These are phyloP conservation scores for Aspergillus tanneri DNA, from an alignment of 2,329 filamentous ascomycete species.

Conservation along the genomic window DNA sequence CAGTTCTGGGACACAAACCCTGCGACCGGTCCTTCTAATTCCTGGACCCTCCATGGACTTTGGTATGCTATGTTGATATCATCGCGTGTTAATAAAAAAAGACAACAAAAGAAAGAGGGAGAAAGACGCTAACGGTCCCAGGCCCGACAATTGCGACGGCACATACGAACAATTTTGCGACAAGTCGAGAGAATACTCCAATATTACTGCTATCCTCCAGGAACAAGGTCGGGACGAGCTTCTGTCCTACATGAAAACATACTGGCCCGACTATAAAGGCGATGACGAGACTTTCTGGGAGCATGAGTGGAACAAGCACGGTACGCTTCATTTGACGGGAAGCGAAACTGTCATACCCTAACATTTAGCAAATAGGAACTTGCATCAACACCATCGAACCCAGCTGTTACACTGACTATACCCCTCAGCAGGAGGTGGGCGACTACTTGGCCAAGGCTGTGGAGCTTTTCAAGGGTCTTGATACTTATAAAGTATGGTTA, in stretches of 20 bases:
- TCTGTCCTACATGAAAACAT: slow-evolving; percentile 58
- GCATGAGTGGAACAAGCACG: slow-evolving; percentile 72
- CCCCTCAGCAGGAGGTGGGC: slow-evolving; percentile 57
- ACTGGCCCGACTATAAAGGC: slow-evolving; percentile 59
- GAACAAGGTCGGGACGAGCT: slow-evolving; percentile 51
- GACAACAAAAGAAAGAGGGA: not conserved
- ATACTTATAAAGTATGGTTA: slow-evolving; percentile 50
- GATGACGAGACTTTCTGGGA: slow-evolving; percentile 62
- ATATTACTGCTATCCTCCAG: slow-evolving; percentile 57
- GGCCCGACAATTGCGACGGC: slow-evolving; percentile 57
- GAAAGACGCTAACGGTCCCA: slow-evolving; percentile 16
- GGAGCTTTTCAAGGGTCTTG: slow-evolving; percentile 55
- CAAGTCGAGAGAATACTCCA: slow-evolving; percentile 53
- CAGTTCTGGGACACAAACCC: slow-evolving; percentile 62
- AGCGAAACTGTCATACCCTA: not conserved
- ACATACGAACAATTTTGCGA: slow-evolving; percentile 59
- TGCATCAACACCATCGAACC: slow-evolving; percentile 69
- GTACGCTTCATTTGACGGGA: slow-evolving; percentile 11
- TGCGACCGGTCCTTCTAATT: slow-evolving; percentile 53
- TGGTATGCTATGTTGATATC: slow-evolving; percentile 41
- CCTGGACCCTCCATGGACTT: slow-evolving; percentile 60
- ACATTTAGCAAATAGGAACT: slow-evolving; percentile 43
- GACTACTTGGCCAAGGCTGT: slow-evolving; percentile 59
- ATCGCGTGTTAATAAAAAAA: no score
- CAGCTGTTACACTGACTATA: slow-evolving; percentile 60